Conservation (phyloP, 2,329 filamentous ascomycete genomes). For the Fusarium marasasianum region DNA sequence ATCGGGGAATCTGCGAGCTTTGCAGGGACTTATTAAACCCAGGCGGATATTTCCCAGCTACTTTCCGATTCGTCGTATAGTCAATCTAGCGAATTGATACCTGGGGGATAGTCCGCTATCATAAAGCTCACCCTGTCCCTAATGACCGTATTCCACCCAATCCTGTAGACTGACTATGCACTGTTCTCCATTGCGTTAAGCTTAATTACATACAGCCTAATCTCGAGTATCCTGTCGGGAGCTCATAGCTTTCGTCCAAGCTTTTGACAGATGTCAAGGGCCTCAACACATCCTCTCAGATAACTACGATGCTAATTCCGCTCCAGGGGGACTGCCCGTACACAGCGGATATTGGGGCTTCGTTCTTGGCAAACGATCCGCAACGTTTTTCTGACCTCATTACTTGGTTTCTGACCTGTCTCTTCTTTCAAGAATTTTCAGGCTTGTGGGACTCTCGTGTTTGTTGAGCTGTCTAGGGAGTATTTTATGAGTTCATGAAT, state of each 20-base stretch:
- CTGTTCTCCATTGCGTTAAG: not conserved
- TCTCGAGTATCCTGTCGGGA: no score
- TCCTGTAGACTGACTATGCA: not conserved
- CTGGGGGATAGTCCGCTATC: not conserved
- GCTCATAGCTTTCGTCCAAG: no score
- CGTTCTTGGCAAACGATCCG: not conserved
- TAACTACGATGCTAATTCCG: not conserved
- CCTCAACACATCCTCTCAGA: not conserved
- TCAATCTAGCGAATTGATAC: not conserved
- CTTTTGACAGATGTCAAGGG: not conserved
- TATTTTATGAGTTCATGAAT: not conserved
- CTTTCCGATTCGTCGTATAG: not conserved
- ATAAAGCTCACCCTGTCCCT: no score
- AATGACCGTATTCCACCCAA: not conserved
- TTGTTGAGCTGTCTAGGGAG: not conserved
- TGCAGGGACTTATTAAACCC: not conserved
- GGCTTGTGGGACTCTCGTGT: no score
- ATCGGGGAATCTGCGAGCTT: fast-evolving
- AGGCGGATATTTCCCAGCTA: not conserved
- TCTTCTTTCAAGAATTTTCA: not conserved
- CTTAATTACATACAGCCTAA: not conserved
- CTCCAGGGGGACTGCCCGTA: not conserved
- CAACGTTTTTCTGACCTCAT: not conserved
- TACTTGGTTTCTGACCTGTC: no score
- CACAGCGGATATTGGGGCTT: not conserved